Base-by-base conservation (phyloP, 148 eudicot species). In the Diospyros lotus region DNA sequence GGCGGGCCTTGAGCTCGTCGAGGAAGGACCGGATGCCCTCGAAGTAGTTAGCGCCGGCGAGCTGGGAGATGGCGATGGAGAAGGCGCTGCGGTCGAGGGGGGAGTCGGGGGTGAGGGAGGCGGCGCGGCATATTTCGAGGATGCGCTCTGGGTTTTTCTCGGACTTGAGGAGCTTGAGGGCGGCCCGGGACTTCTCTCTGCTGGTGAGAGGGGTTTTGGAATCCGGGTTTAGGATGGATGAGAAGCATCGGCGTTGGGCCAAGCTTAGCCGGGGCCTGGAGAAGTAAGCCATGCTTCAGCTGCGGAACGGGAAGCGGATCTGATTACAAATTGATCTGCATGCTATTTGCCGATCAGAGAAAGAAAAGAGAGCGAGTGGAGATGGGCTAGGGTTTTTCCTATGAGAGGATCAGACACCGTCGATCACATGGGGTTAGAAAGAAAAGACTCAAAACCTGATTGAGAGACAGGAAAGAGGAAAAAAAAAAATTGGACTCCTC, bases 101-200 rank as follows among this genome's bases (percentile, higher is more conserved):
- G 9, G 83, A 77, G 1, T 81, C 84, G 14, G 96, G 97, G 6
- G 92, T 85, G 1, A 94, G 85, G 2, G 94, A 73, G 17, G 97
- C 90, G 60, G 94, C 92, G 13, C 87, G 81, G 70, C 90, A 92
- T 78, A 95, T 90, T 4, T 89, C 85, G 77, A 93, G 73, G 70
- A 95, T 90, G 58, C 84, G 84, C 48, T 86, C 85, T 0, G 99
- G 98, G 85, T 93, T 88, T 4, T 73, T 80, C 64, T 95, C 97
- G 40, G 82, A 41, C 62, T 81, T 87, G 75, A 95, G 77, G 68
- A 93, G 90, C 3, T 85, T 52, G 39, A 92, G 83, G 1, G 94
- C 92, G 48, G 89, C 83, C 18, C 90, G 81, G 0, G 97, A 74
- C 74, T 90, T 89, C 48, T 87, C 81, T 45, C 81, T 86, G 81